Evolutionary conservation across 176 grass and related monocot genomes (phyloP), one percentile per base, ranked within the genome.

Genomic region (Rhynchospora tenuis): DNA sequence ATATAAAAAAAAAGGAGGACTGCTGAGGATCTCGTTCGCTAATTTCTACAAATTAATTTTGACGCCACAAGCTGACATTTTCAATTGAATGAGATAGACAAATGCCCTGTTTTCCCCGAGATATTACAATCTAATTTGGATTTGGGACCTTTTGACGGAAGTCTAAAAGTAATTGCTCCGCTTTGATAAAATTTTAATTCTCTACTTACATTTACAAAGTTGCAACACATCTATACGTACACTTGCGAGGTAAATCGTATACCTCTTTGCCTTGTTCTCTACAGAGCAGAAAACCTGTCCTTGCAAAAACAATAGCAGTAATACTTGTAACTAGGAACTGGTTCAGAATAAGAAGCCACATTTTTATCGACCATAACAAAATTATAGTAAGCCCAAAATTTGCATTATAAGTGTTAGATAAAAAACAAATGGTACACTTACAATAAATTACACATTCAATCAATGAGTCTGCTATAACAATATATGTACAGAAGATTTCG

Each of bases 401-500:
- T 82, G 59, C n/a, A 54, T 82, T 82, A 14, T 55, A 24, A 48
- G 22, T 54, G 43, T 82, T 19, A 67, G 15, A 9, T 38, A 31
- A 9, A 10, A 82, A 82, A 66, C 45, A 82, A 82, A 68, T 68
- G 45, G 11, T 66, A 14, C 29, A 64, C 63, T 33, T 33, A 62
- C 80, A 63, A 82, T 82, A 23, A 65, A 82, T 50, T 82, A 56
- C 24, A 67, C 44, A 12, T 61, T 66, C 42, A 50, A 47, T 44
- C 43, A 28, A 46, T 50, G 16, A 66, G 43, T 82, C 60, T 63
- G 16, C 42, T 63, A 81, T 61, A 47, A 24, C 12, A 59, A 43
- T 29, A 81, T 82, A 82, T 82, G 60, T 82, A 82, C 80, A 82
- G 20, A 52, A 54, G 15, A 67, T 68, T 33, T 6, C 1, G 44